phyloP scores from a whole-genome alignment of 1,284 basidiomycete genomes.

The Caloboletus inedulis region DNA sequence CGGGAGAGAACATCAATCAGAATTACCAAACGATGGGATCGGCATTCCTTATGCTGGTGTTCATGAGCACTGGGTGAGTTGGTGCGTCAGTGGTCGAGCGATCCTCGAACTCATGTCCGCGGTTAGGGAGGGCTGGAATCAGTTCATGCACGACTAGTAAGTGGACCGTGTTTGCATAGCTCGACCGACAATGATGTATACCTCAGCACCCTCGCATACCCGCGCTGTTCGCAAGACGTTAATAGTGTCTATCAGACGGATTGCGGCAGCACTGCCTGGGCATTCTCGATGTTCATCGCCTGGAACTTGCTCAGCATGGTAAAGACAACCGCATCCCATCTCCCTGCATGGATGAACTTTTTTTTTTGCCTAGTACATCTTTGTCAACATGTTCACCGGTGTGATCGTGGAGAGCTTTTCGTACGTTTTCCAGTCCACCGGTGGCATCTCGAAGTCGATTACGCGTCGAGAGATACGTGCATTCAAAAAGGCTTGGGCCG shows the following conservation, averaged over 20 bases:
- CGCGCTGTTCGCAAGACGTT: constrained; percentile 69
- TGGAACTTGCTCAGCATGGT: constrained; percentile 99
- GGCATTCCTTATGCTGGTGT: constrained; percentile 82
- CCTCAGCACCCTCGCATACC: constrained; percentile 68
- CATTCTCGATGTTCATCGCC: constrained; percentile 86
- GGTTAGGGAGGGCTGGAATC: constrained; percentile 86
- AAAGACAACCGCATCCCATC: constrained; percentile 26
- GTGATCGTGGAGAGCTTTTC: constrained; percentile 97
- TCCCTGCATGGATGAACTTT: not conserved
- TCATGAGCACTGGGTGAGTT: constrained; percentile 71
- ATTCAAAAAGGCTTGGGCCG: constrained; percentile 94
- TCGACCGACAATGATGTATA: constrained; percentile 5
- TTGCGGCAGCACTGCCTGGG: constrained; percentile 86
- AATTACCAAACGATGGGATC: constrained; percentile 85
- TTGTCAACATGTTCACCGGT: constrained; percentile 94
- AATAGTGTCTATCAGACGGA: constrained; percentile 61
- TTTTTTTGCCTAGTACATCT: constrained; percentile 67
- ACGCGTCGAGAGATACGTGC: constrained; percentile 87
- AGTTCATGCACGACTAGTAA: constrained; percentile 93
- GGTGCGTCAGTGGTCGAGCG: not conserved
- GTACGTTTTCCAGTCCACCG: constrained; percentile 89
- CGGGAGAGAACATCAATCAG: constrained; percentile 65
- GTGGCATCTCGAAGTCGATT: constrained; percentile 73
- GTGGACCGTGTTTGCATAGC: constrained; percentile 29
- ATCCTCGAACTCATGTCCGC: constrained; percentile 5